Base-by-base conservation (phyloP, 768 basidiomycete species). In the Russula foetens region DNA sequence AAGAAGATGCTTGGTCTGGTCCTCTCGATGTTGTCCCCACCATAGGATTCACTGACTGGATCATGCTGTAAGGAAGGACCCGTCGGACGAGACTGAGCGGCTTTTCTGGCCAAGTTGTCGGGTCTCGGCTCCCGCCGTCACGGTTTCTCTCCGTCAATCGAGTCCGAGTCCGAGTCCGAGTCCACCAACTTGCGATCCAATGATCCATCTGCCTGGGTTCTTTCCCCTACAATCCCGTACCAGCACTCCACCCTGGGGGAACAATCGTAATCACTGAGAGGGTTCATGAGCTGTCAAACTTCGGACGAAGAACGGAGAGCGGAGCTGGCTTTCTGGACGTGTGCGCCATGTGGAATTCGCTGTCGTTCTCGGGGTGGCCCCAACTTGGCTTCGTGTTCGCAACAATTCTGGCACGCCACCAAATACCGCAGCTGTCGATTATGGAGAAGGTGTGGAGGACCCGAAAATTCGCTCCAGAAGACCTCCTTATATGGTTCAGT, bases 101-200 rank as follows among this genome's bases (percentile, higher is more conserved):
- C 24, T 44, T 56, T 50, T 49, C 24, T 38, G 41, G 56, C 60
- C 60, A 53, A 41, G 35, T 41, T 56, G 33, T 29, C 50, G 60
- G 60, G 44, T 53, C 35, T 52, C 50, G 56, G 50, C 35, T 29
- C 24, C 54, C 53, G 53, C 59, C 53, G n/a, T n/a, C n/a, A n/a
- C n/a, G n/a, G 39, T 17, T 41, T 19, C 39, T 21, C 47, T 39
- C 53, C 23, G 26, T 44, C 47, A 35, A 43, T n/a, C n/a, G n/a
- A n/a, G n/a, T n/a, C n/a, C n/a, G n/a, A n/a, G n/a, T n/a, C n/a
- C n/a, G n/a, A n/a, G 12, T 17, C 9, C 12, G n/a, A 31, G 21
- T 21, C 31, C 4, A 9, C 14, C 35, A 35, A 35, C 35, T 50
- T 46, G 47, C n/a, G 24, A 17, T 19, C 35, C 35, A 55, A 35